These are phyloP conservation scores for Endogone sp. DNA, from an alignment of 192 early-diverging fungal genomes.

Conservation along the genomic window DNA sequence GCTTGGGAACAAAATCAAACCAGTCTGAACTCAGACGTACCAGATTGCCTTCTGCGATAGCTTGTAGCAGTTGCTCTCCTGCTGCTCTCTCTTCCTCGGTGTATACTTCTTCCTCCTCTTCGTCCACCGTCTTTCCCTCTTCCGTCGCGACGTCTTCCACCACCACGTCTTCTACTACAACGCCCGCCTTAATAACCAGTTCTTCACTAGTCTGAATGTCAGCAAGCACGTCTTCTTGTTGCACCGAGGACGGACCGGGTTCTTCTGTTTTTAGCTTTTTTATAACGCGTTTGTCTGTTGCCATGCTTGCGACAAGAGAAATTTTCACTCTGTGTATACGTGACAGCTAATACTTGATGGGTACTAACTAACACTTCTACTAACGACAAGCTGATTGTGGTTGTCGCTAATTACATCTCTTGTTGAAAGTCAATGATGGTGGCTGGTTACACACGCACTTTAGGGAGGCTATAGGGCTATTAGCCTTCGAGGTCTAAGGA, in stretches of 20 bases:
- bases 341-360: no score
- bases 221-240: background rate
- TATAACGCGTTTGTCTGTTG: background rate
- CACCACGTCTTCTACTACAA: background rate
- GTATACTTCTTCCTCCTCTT: slow-evolving; percentile 16
- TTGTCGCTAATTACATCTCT: no score
- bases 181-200: no score
- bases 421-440: no score
- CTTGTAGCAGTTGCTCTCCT: slow-evolving; percentile 20
- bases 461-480: no score
- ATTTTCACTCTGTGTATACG: no score
- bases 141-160: background rate
- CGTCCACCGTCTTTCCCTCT: background rate
- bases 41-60: slow-evolving; percentile 20
- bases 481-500: no score
- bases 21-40: slow-evolving; percentile 1
- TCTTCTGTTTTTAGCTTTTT: background rate
- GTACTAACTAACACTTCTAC: no score
- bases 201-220: no score
- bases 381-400: no score
- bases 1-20: background rate
- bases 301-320: background rate
- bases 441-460: no score
- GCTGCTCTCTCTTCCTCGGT: slow-evolving; percentile 22
- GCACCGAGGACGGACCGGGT: background rate